Evolutionary conservation across 2,329 filamentous ascomycete species (phyloP), one percentile per base, ranked within the genome.

Genomic region (Trichoderma citrinoviride): DNA sequence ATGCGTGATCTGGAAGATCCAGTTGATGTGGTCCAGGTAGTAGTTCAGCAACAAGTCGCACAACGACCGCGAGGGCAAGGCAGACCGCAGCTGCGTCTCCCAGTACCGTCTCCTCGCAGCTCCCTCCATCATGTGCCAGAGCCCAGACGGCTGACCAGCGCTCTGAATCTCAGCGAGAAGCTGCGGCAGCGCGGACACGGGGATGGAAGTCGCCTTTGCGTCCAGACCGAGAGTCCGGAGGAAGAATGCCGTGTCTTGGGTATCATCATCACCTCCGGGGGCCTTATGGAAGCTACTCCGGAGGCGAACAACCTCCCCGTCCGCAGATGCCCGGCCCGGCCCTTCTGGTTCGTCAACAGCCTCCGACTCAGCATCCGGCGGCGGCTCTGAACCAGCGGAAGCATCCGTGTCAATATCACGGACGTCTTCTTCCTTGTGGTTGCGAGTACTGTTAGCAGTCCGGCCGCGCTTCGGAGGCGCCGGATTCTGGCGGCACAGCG

Each of bases 1-100:
- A 37, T 69, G 67, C 5, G 67, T 61, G 27, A 61, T 67, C 46
- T 75, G 73, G 62, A 73, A 73, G 8, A 74, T 66, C 68, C 71
- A 74, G 60, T 75, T 72, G 67, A 74, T 68, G 43, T 75, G 71
- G 43, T 74, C 71, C 19, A 74, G 57, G 63, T 72, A 75, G 55
- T 73, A 74, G 27, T 65, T 68, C 21, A 73, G 61, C 2, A 75
- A 69, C 1, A 71, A 61, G 46, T 74, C 73, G 54, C 71, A 73
- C 53, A 68, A 63, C 14, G 66, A 64, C 41, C 66, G 61, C 14
- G 66, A 67, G 3, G 68, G 68, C 10, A 69, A 47, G 2, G 65
- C 17, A 3, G 66, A 61, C 15, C 53, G 33, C 19, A 69, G 58
- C 46, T 68, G 67, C 44, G 68, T 64, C 63, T 66, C 61, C 54